Conservation (phyloP, 2,329 filamentous ascomycete species). For the Hypocrella siamensis region DNA sequence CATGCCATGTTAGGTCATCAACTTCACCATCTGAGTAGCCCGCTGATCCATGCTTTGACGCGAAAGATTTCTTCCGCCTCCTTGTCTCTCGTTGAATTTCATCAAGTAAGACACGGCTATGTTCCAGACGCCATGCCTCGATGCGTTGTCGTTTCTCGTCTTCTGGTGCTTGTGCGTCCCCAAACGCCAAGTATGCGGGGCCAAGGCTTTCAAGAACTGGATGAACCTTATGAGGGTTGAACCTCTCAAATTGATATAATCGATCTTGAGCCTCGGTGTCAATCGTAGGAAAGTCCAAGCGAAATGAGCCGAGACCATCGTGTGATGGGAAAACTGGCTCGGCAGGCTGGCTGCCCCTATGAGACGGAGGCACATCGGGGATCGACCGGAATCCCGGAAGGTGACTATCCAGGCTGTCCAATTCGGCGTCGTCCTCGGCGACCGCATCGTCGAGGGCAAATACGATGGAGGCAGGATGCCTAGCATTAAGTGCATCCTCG, state of each 20-base stretch:
- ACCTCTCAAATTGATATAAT: conserved; percentile 76
- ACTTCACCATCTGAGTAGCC: conserved; percentile 16
- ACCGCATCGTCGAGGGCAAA: conserved; percentile 21
- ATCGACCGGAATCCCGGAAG: conserved; percentile 71
- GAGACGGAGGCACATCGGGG: conserved; percentile 15
- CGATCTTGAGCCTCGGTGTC: conserved; percentile 57
- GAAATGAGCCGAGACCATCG: conserved; percentile 82
- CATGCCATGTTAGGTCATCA: conserved; percentile 34
- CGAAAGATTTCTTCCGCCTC: conserved; percentile 47
- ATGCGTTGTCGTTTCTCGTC: conserved; percentile 69
- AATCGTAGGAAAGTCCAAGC: conserved; percentile 38
- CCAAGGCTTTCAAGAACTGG: conserved; percentile 38
- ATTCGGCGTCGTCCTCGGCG: conserved; percentile 55
- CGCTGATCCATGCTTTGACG: conserved; percentile 20
- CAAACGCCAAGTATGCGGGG: conserved; percentile 31
- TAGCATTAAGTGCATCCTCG: conserved; percentile 29
- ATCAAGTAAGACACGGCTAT: conserved; percentile 70
- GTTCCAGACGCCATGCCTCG: conserved; percentile 82
- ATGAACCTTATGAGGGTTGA: conserved; percentile 55
- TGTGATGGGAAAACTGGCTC: conserved; percentile 73
- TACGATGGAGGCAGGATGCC: conserved; percentile 18
- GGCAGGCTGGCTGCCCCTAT: conserved; percentile 24
- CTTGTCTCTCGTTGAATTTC: conserved; percentile 79
- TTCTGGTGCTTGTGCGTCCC: conserved; percentile 42
- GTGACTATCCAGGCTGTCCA: conserved; percentile 88